These are phyloP conservation scores for Pseudodiploospora longispora DNA, from an alignment of 2,329 filamentous ascomycete species.

Conservation along the genomic window DNA sequence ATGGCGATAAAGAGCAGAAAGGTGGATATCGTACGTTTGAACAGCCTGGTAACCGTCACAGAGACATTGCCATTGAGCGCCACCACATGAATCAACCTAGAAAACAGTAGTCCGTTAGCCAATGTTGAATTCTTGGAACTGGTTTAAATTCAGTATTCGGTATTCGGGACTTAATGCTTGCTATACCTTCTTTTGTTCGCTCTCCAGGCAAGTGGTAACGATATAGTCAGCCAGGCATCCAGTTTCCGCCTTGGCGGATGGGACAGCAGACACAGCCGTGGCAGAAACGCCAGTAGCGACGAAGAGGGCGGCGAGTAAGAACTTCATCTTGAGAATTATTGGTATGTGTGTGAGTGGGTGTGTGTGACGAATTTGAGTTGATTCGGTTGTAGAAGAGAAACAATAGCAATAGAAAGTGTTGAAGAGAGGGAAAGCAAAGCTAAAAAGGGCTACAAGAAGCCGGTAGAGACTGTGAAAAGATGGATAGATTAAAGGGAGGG, in stretches of 20 bases:
- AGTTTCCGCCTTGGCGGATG: conserved; percentile 11
- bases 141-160: too few relatives aligned
- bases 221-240: conserved; percentile 39
- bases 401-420: not conserved
- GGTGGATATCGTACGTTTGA: conserved; percentile 32
- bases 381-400: not conserved
- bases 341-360: conserved; percentile 12
- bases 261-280: conserved; percentile 12
- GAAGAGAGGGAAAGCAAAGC: not conserved
- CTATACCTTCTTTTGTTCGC: conserved; percentile 30
- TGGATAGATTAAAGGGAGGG: too few relatives aligned
- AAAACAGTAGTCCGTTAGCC: too few relatives aligned
- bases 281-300: conserved; percentile 26
- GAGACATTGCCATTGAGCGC: conserved; percentile 38
- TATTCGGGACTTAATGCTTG: not conserved
- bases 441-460: not conserved
- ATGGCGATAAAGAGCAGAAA: not conserved
- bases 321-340: conserved; percentile 34
- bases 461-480: too few relatives aligned
- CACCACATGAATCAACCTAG: conserved; percentile 28
- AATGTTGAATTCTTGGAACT: too few relatives aligned
- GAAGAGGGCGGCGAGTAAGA: conserved; percentile 32
- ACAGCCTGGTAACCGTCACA: conserved; percentile 37
- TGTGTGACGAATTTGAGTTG: conserved; percentile 8
- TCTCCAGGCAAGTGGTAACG: conserved; percentile 34